phyloP scores from a whole-genome alignment of 73 alveolate species.

The Paramecium biaurelia region DNA sequence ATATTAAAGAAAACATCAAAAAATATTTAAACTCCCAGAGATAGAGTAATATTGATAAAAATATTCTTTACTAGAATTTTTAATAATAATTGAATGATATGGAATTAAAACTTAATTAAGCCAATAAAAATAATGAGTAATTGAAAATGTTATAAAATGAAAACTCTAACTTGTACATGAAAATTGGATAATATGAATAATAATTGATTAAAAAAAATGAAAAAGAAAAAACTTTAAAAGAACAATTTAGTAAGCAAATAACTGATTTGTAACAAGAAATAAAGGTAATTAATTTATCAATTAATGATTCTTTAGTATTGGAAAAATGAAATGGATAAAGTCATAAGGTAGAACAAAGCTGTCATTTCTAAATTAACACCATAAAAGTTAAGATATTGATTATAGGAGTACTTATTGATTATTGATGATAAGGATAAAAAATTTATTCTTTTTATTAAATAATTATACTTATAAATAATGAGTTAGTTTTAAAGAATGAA shows the following conservation, averaged over 20 bases:
- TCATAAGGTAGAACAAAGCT: background rate
- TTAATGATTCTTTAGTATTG: slow-evolving; percentile 4
- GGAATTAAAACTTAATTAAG: background rate
- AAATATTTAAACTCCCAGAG: background rate
- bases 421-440: too few species aligned
- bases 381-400: background rate
- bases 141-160: background rate
- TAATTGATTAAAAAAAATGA: background rate
- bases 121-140: background rate
- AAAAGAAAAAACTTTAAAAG: background rate
- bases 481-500: slow-evolving; percentile 17
- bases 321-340: slow-evolving; percentile 2
- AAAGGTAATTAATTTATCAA: background rate
- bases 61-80: background rate
- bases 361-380: background rate
- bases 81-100: background rate
- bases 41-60: background rate
- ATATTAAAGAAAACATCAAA: background rate
- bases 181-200: background rate
- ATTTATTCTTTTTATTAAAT: background rate
- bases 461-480: background rate
- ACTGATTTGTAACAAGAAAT: background rate
- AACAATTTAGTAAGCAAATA: background rate
- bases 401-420: background rate
- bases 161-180: background rate